Evolutionary conservation across 345 rosid genomes (phyloP), one percentile per base, ranked within the genome.

Genomic region (Sapria himalayana): DNA sequence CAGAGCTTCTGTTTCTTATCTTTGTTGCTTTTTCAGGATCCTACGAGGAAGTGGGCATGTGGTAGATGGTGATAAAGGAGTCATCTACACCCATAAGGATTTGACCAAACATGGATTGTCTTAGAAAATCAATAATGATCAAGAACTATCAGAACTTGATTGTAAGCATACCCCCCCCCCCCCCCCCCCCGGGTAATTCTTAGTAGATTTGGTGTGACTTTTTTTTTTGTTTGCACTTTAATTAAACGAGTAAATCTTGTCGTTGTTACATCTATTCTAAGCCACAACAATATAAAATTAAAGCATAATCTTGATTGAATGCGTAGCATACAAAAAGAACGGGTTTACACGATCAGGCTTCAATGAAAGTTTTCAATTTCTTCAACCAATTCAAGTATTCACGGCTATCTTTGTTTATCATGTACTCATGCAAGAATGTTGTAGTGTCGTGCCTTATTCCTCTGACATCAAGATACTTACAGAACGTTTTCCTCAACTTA

Each of bases 31-130:
- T n/a, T 65, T 71, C 85, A 91, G 99, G 99, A 65, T 84, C 52
- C 73, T 91, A 32, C 73, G 71, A 67, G 99, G 99, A 31, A 61
- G 57, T 4, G 99, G 99, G 23, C 99, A 91, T 51, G 84, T 84
- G 25, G 99, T 91, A 43, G 74, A 74, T 53, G 92, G 93, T 36
- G 95, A 91, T 63, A 80, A 73, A 43, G 81, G 76, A 18, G 61
- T 91, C 1, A 22, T 22, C 24, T 91, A 84, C 52, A 69, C 67
- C 49, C 99, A 91, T 59, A 67, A 70, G 49, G 86, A 73, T 49
- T 43, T 82, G 9, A 57, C 74, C 17, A 17, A n/a, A n/a, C n/a
- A n/a, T n/a, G n/a, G n/a, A n/a, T n/a, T n/a, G n/a, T n/a, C n/a
- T n/a, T n/a, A n/a, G n/a, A n/a, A n/a, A n/a, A n/a, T n/a, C n/a